Base-by-base conservation (phyloP, 345 rosid genomes). In the Eucalyptus tenuipes region DNA sequence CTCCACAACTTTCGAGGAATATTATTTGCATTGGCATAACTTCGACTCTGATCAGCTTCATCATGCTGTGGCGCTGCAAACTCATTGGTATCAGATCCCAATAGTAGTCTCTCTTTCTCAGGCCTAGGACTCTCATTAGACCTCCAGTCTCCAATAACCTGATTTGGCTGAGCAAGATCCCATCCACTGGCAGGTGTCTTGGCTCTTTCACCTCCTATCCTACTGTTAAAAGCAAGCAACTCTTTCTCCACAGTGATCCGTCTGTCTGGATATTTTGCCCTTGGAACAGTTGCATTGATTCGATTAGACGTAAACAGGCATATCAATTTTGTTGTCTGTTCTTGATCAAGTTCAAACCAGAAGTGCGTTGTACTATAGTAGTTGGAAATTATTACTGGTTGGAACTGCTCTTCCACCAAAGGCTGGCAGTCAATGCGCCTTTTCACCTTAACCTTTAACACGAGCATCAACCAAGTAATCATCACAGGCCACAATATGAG, bases 281-380 rank as follows among this genome's bases (percentile, higher is more conserved):
- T 87, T 29, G 75, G 2, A 49, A 81, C 88, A 8, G n/a, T 49
- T 40, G 86, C 31, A 53, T 45, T 42, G 13, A 88, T 42, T 48
- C 89, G 91, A 2, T 87, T 91, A 87, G 94, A 91, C 85, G 91
- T 89, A 92, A 94, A 94, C 92, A 92, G 13, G 84, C 91, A 87
- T 82, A 94, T 89, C 89, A 95, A 89, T 88, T 92, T 92, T 64
- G 89, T 89, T 61, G 95, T 94, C 90, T 95, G 97, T 33, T 33
- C 71, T 49, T 87, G 86, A 86, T 95, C 95, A 42, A 95, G 91
- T 87, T 94, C 97, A 90, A 94, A 95, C 95, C 92, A 94, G 82
- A 95, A 94, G 33, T 87, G 88, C 61, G 71, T 91, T 7, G 84
- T 88, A 31, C 85, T 90, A 87, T 81, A 88, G 91, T 95, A 95